Evolutionary conservation across 495 filamentous ascomycete genomes (phyloP), one percentile per base, ranked within the genome.

Genomic region (Penicillium turbatum): DNA sequence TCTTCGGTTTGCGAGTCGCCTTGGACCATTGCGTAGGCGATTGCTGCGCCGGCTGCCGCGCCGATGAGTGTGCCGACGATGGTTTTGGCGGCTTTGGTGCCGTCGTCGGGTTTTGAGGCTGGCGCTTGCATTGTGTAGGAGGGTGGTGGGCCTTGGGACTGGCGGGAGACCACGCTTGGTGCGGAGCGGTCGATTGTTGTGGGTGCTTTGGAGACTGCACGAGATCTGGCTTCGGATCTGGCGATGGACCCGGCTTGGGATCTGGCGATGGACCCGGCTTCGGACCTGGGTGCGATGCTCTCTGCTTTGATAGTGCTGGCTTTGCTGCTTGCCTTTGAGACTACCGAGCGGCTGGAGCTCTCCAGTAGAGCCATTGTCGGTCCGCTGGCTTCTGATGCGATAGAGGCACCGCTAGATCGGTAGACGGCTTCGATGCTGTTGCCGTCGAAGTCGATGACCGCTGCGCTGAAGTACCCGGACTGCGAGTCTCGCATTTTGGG

Each of bases 1-100:
- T 62, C 55, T 19, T 55, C 43, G 6, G 57, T 64, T 16, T 65
- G 62, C 4, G 55, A 77, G 59, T 63, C 86, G 26, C 76, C 68
- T 56, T 77, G 83, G 51, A 78, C 73, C 72, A 88, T 84, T 32
- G 85, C 83, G 65, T 92, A 92, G 1, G 87, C 85, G 34, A 90
- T 64, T 0, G 84, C 86, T 12, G 86, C 87, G 44, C 86, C 90
- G 3, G 86, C 82, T 8, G 86, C 87, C 15, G 85, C 89, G 19
- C 87, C 90, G 6, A 90, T 81, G 41, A 91, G 78, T 3, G 86
- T 86, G 9, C 88, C 89, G 7, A 93, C 75, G 24, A 95, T 71
- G 2, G 83, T 84, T 55, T 77, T 77, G 19, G 73, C 72, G 15
- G 67, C 65, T 45, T 66, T 75, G 49, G 65, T 68, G 21, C 65